phyloP scores from a whole-genome alignment of 2,329 filamentous ascomycete genomes.

The Claviceps maximensis region DNA sequence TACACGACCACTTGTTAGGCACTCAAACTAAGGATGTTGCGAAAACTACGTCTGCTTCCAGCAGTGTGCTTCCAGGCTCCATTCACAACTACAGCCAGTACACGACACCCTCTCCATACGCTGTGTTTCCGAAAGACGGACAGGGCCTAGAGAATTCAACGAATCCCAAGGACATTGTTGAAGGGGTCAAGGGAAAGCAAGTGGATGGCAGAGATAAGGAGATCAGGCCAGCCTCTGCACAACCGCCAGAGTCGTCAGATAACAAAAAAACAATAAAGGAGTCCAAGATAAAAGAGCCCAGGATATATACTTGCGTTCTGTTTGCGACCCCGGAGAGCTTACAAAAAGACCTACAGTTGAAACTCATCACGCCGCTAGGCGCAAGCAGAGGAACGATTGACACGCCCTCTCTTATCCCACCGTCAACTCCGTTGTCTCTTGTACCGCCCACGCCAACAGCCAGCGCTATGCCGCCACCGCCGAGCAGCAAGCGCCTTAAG shows the following conservation, averaged over 20 bases:
- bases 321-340: constrained; percentile 69
- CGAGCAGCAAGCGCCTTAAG: constrained; percentile 60
- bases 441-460: constrained; percentile 50
- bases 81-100: constrained; percentile 88
- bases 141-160: constrained; percentile 19
- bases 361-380: constrained; percentile 55
- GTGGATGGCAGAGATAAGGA: constrained; percentile 40
- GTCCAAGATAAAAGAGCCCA: constrained; percentile 44
- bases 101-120: constrained; percentile 78
- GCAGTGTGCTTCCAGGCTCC: constrained; percentile 58
- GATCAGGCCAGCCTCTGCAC: constrained; percentile 39
- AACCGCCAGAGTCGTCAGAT: constrained; percentile 30
- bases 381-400: constrained; percentile 20
- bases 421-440: constrained; percentile 51
- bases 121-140: constrained; percentile 55
- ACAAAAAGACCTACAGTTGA: constrained; percentile 62
- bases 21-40: constrained; percentile 45
- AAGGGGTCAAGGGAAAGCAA: constrained; percentile 16
- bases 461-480: constrained; percentile 41
- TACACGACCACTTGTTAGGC: constrained; percentile 73
- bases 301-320: constrained; percentile 65
- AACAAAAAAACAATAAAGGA: constrained; percentile 26
- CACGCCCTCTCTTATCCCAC: constrained; percentile 38
- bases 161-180: constrained; percentile 20
- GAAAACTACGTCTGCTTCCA: constrained; percentile 37